Percentiles rank a stretch among this genome's conserved stretches.
These are phyloP conservation scores for Solanum peruvianum DNA, from an alignment of 257 asterid genomes.

Conservation along the genomic window DNA sequence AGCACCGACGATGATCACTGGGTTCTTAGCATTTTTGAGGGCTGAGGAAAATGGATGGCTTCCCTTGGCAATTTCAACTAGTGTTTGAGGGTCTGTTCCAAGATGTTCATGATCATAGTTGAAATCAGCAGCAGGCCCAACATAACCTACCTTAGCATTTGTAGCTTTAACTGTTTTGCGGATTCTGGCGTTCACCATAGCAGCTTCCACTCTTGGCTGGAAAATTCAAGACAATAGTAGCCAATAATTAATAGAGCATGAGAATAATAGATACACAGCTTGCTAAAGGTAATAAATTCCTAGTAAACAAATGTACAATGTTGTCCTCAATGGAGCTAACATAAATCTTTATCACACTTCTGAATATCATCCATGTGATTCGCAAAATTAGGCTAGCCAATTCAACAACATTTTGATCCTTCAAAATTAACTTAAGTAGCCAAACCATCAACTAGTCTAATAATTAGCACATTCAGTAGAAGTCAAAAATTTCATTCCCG, in stretches of 20 bases:
- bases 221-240: slow-evolving; percentile 6
- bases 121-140: slow-evolving; percentile 80
- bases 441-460: not conserved
- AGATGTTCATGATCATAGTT: slow-evolving; percentile 89
- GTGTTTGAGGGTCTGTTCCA: slow-evolving; percentile 72
- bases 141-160: slow-evolving; percentile 78
- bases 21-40: slow-evolving; percentile 74
- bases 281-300: not conserved
- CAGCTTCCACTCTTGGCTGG: slow-evolving; percentile 98
- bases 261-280: not conserved
- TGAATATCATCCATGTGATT: not conserved
- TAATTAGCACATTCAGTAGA: not conserved
- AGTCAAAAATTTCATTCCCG: not conserved
- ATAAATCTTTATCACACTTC: not conserved
- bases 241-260: not conserved
- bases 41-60: slow-evolving; percentile 64
- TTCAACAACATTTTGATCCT: not conserved
- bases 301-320: not conserved
- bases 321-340: not conserved
- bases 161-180: slow-evolving; percentile 76
- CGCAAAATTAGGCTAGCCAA: not conserved
- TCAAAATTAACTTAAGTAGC: not conserved
- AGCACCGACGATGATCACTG: slow-evolving; percentile 73
- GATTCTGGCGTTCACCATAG: slow-evolving; percentile 96
- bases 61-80: slow-evolving; percentile 63